phyloP scores from a whole-genome alignment of 2,329 filamentous ascomycete genomes.

The Alternaria angustiovoidea region DNA sequence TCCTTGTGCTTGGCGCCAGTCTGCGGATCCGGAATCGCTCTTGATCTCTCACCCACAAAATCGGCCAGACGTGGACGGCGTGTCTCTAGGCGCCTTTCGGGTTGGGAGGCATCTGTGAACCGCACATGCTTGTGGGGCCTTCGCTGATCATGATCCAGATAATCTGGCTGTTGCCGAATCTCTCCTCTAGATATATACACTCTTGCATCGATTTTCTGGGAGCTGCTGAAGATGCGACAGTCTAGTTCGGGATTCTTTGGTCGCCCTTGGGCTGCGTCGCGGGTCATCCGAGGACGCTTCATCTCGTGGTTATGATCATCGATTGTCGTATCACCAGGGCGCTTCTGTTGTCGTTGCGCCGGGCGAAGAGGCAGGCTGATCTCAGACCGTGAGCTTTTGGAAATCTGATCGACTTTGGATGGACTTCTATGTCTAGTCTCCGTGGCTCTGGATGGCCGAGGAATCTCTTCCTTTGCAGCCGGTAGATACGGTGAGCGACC shows the following conservation, averaged over 20 bases:
- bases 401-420: not conserved
- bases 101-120: not conserved
- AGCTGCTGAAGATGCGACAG: not conserved
- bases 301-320: not conserved
- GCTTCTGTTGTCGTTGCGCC: not conserved
- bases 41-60: not conserved
- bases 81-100: not conserved
- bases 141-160: not conserved
- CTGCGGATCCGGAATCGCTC: not conserved
- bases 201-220: not conserved
- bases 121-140: not conserved
- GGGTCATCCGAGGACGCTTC: not conserved
- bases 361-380: not conserved
- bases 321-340: not conserved
- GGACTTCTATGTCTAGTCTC: not conserved
- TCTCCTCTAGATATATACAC: not conserved
- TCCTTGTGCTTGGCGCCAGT: not conserved
- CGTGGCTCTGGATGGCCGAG: too few species aligned
- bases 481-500: not conserved
- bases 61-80: too few species aligned
- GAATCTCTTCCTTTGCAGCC: not conserved
- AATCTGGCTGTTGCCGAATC: not conserved
- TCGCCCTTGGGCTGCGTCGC: not conserved
- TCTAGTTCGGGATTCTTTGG: not conserved
- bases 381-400: rapidly evolving